Conservation (phyloP, 331 rosid species). For the Quercus lobata region DNA sequence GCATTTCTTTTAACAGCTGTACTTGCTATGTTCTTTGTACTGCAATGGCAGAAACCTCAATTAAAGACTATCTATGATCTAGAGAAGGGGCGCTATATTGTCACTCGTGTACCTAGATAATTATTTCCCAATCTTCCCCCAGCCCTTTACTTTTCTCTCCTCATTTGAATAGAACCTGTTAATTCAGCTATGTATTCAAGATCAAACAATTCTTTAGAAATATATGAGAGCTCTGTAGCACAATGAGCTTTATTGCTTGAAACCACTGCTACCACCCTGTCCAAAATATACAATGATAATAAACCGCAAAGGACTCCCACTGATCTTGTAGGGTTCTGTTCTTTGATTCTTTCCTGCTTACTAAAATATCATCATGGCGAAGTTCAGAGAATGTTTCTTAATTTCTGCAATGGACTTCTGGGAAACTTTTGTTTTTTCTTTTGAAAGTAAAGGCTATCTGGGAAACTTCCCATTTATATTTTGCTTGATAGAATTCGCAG, state of each 20-base stretch:
- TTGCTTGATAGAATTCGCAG: not conserved
- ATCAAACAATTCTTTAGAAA: not conserved
- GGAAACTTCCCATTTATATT: not conserved
- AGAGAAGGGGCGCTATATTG: constrained; percentile 55
- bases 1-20: constrained; percentile 36
- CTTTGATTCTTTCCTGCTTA: not conserved
- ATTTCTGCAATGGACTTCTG: not conserved
- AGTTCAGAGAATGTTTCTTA: not conserved
- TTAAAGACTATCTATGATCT: constrained; percentile 53
- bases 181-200: not conserved
- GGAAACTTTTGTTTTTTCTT: not conserved
- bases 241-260: not conserved
- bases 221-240: not conserved
- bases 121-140: not conserved
- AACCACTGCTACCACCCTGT: not conserved
- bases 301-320: not conserved
- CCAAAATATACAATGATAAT: not conserved
- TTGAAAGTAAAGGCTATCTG: too few species aligned
- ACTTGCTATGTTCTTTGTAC: constrained; percentile 31
- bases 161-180: not conserved
- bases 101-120: constrained; percentile 40
- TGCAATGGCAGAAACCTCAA: constrained; percentile 43
- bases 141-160: not conserved
- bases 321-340: not conserved
- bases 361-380: not conserved